Conservation (phyloP, 352 stramenopile species). For the Thalassiosira mediterranea region DNA sequence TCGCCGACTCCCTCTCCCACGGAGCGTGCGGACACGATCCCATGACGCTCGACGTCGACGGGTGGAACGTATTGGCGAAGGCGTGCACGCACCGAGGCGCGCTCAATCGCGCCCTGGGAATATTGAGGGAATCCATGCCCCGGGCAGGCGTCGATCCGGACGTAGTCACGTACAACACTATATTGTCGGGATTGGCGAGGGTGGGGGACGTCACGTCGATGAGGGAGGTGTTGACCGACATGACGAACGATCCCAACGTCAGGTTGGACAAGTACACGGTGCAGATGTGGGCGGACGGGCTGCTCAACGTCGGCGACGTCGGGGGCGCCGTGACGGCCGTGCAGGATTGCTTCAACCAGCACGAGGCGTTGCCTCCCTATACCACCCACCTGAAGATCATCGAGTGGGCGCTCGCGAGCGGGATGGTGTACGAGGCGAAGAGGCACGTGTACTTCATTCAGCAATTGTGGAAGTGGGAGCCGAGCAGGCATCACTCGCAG, state of each 20-base stretch:
- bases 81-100: constrained; percentile 74
- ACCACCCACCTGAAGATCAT: constrained; percentile 81
- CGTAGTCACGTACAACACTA: constrained; percentile 67
- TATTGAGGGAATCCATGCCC: constrained; percentile 70
- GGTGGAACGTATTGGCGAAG: constrained; percentile 74
- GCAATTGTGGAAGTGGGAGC: constrained; percentile 78
- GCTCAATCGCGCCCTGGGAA: constrained; percentile 72
- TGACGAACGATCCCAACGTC: constrained; percentile 63
- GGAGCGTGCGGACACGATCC: constrained; percentile 78
- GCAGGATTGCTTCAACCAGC: constrained; percentile 82
- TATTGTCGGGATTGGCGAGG: constrained; percentile 65
- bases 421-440: constrained; percentile 75
- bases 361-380: constrained; percentile 72
- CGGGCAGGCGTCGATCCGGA: constrained; percentile 65
- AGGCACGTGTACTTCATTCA: constrained; percentile 82
- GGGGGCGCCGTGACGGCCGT: constrained; percentile 62
- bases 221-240: constrained; percentile 62
- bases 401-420: constrained; percentile 69
- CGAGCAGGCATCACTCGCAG: constrained; percentile 62
- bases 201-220: constrained; percentile 60
- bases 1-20: constrained; percentile 77
- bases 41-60: constrained; percentile 65
- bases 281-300: constrained; percentile 64
- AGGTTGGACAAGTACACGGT: constrained; percentile 63
- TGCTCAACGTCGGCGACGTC: constrained; percentile 76